These are phyloP conservation scores for Heliamphora pulchella DNA, from an alignment of 179 eudicot genomes.

Conservation along the genomic window DNA sequence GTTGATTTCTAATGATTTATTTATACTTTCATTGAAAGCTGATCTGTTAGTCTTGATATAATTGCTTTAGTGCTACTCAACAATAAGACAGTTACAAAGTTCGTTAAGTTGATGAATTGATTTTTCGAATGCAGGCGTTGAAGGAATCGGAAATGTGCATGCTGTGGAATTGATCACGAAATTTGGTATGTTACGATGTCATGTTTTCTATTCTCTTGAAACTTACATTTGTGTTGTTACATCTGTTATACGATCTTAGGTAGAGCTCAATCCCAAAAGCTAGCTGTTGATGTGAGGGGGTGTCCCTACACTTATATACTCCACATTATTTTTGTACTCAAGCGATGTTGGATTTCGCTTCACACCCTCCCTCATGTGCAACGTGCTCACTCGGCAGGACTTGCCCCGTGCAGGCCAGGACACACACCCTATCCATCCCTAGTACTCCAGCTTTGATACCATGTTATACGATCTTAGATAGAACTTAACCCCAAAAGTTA, in stretches of 20 bases:
- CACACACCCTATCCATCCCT: too few species aligned
- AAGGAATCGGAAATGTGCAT: constrained; percentile 85
- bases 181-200: constrained; percentile 42
- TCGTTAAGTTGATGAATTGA: neutral
- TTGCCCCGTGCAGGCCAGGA: too few species aligned
- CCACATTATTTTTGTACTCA: too few species aligned
- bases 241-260: neutral
- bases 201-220: constrained; percentile 5
- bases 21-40: neutral
- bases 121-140: constrained; percentile 53
- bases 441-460: too few species aligned
- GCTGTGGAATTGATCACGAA: constrained; percentile 76
- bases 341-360: too few species aligned
- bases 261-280: too few species aligned
- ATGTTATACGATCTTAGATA: too few species aligned
- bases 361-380: too few species aligned
- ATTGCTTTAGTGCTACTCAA: neutral
- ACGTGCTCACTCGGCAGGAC: too few species aligned
- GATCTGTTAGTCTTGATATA: neutral
- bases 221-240: neutral
- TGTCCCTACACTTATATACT: too few species aligned
- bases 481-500: too few species aligned
- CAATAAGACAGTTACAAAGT: neutral
- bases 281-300: neutral
- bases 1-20: neutral